phyloP scores from a whole-genome alignment of 2,329 filamentous ascomycete species.

The Thermomyces lanuginosus region DNA sequence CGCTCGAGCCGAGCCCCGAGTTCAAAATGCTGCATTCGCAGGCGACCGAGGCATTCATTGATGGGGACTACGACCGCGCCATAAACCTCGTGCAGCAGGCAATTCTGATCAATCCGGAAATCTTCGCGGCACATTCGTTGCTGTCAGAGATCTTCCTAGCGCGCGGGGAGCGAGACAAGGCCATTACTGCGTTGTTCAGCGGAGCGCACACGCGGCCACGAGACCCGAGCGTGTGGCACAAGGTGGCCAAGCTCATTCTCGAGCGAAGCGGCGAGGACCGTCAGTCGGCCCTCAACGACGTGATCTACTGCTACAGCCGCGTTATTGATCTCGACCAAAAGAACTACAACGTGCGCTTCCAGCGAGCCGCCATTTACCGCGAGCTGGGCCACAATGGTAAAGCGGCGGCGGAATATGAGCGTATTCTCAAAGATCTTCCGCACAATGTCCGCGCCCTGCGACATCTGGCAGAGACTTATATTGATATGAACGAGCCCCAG shows the following conservation, averaged over 20 bases:
- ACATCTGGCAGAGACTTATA: constrained; percentile 41
- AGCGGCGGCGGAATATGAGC: constrained; percentile 37
- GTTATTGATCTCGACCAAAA: constrained; percentile 37
- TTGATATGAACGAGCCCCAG: constrained; percentile 33
- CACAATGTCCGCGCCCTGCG: constrained; percentile 39
- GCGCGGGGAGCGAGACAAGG: constrained; percentile 40
- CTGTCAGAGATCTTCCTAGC: constrained; percentile 42
- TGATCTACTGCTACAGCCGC: constrained; percentile 37
- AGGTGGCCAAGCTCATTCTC: constrained; percentile 39
- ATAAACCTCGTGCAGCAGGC: constrained; percentile 31
- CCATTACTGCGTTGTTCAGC: constrained; percentile 39
- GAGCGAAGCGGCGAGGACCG: constrained; percentile 32
- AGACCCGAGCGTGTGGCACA: constrained; percentile 41
- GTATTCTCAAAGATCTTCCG: constrained; percentile 37
- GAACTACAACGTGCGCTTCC: constrained; percentile 37
- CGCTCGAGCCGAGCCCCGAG: constrained; percentile 31
- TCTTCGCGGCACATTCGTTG: constrained; percentile 44
- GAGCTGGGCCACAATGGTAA: constrained; percentile 32
- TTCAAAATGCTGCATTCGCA: constrained; percentile 33
- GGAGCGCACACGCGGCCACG: constrained; percentile 41
- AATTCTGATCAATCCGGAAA: constrained; percentile 43
- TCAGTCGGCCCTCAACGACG: constrained; percentile 29
- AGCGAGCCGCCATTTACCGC: constrained; percentile 40
- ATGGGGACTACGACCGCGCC: constrained; percentile 30
- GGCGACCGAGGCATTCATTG: constrained; percentile 34